Evolutionary conservation across 208 protist genomes (phyloP).

Genomic region (Trypanosoma mega): DNA sequence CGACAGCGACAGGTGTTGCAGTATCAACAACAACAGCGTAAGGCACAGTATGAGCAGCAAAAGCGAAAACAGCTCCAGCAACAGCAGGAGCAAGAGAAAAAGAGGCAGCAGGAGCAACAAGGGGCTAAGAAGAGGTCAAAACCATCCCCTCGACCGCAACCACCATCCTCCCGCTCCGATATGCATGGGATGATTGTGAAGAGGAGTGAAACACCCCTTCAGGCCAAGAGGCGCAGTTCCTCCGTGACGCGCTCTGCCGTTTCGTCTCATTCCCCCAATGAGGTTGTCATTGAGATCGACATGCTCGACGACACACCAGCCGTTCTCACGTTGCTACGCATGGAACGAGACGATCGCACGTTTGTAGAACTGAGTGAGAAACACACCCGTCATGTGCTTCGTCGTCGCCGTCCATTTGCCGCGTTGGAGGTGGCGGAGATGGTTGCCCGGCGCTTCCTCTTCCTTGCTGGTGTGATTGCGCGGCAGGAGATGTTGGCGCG

Average conservation of each 20-base stretch:
- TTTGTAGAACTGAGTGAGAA: conserved; percentile 17
- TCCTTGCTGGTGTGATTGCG: conserved; percentile 14
- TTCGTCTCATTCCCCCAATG: too few species aligned
- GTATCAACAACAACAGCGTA: background rate
- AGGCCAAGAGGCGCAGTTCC: too few species aligned
- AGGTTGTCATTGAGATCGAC: conserved; percentile 12
- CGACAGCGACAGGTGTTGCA: background rate
- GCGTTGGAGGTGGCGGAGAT: background rate
- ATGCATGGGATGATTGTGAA: too few species aligned
- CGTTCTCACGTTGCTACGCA: background rate
- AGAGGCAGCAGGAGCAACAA: background rate
- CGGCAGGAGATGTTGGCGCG: conserved; percentile 20
- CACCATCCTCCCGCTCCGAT: too few species aligned
- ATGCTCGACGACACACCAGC: background rate
- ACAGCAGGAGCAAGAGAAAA: background rate
- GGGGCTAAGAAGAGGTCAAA: background rate
- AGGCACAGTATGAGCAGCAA: background rate
- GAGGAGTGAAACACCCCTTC: too few species aligned
- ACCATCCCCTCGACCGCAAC: too few species aligned
- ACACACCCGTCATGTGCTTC: background rate
- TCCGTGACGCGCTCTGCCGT: too few species aligned
- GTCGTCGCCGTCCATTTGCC: background rate
- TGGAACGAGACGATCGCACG: conserved; percentile 18
- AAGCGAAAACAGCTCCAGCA: background rate
- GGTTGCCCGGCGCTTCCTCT: conserved; percentile 11